Conservation (phyloP, 2,329 filamentous ascomycete genomes). For the Aspergillus ustus region DNA sequence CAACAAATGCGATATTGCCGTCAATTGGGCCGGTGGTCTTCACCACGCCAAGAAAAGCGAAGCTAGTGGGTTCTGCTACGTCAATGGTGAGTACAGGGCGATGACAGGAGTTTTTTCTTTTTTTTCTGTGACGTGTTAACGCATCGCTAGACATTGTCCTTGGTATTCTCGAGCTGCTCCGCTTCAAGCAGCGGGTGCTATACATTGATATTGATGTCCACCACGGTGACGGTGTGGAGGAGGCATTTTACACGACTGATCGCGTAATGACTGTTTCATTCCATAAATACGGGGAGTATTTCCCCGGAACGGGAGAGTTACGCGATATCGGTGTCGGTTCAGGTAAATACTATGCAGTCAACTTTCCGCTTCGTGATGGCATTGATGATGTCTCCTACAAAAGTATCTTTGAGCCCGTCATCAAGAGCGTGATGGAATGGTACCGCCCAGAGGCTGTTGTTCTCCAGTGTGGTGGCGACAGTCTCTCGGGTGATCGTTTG, state of each 20-base stretch:
- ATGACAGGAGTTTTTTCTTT: not conserved
- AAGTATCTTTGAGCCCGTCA: conserved; percentile 70
- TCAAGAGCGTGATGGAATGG: conserved; percentile 70
- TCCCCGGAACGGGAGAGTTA: conserved; percentile 71
- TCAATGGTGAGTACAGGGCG: conserved; percentile 68
- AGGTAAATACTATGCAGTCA: conserved; percentile 71
- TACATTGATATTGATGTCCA: conserved; percentile 72
- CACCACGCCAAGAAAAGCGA: conserved; percentile 96
- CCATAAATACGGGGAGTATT: conserved; percentile 75
- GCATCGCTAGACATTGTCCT: conserved; percentile 63
- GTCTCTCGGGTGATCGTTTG: conserved; percentile 67
- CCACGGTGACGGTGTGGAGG: conserved; percentile 71
- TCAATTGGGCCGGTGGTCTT: conserved; percentile 92
- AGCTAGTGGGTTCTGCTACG: conserved; percentile 96
- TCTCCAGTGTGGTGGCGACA: conserved; percentile 71
- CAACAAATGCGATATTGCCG: conserved; percentile 69
- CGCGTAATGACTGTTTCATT: conserved; percentile 74
- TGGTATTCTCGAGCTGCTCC: conserved; percentile 67
- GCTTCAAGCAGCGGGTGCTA: conserved; percentile 67
- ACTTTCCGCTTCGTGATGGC: conserved; percentile 71
- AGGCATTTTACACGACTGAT: conserved; percentile 73
- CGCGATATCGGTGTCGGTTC: conserved; percentile 70
- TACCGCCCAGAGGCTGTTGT: conserved; percentile 71
- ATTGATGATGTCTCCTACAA: conserved; percentile 72
- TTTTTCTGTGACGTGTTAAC: conserved; percentile 17